Base-by-base conservation (phyloP, 805 yeast genomes). In the Kluyveromyces aestuarii region DNA sequence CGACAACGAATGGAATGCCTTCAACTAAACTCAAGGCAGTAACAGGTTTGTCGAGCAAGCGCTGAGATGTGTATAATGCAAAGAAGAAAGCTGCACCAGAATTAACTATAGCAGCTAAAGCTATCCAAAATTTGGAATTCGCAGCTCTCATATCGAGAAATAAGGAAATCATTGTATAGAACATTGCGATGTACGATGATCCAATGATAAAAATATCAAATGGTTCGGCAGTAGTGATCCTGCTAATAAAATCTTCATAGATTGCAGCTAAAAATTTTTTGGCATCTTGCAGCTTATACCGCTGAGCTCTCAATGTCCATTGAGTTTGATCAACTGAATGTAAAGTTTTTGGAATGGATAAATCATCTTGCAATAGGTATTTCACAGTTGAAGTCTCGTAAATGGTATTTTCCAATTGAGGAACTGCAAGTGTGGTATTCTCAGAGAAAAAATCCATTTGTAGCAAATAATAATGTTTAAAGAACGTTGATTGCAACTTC, bases 1-100 rank as follows among this genome's bases (percentile, higher is more conserved):
- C 88, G 19, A 91, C 95, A 60, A 91, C 76, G 67, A 91, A 91
- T 19, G 99, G 99, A 42, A 91, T 69, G 35, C 97, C 97, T 69
- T 91, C 97, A 49, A 89, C 79, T 55, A 91, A 72, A 48, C 87
- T 80, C 48, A 86, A 71, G 48, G 87, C 72, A 8, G 95, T 81
- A 33, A 91, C 82, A 45, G 76, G 76, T 42, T 79, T 69, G 36
- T 79, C 76, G 44, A 85, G 68, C 30, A 78, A 59, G 49, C 75
- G 73, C 35, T 79, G 76, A 8, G 86, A 74, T 45, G 83, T 70
- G 51, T 79, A 80, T 43, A 85, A 72, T 2, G 96, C 96, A 55
- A 86, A 78, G 49, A 88, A 70, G 59, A 93, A 84, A 2, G 96
- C 95, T 68, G 86, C 84, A 21, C 83, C 77, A 2, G 96, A 85